Percentiles rank a stretch among this genome's conserved stretches.
phyloP scores from a whole-genome alignment of 306 rosid genomes.

The Geum urbanum region DNA sequence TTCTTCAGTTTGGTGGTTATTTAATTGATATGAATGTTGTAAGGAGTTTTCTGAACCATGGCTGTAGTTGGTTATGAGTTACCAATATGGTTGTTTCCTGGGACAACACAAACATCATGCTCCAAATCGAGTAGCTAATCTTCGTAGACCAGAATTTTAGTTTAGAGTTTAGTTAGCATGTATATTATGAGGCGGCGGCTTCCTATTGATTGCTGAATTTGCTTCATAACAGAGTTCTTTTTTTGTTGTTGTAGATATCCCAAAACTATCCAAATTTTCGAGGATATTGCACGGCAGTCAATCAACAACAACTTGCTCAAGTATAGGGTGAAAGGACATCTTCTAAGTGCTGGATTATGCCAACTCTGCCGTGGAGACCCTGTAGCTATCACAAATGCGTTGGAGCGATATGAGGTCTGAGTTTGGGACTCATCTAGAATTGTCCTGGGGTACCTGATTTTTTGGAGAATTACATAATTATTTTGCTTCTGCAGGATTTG shows the following conservation, averaged over 20 bases:
- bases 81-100: no score
- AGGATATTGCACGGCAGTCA: constrained; percentile 83
- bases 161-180: no score
- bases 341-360: constrained; percentile 95
- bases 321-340: constrained; percentile 96
- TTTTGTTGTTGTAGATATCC: constrained; percentile 53
- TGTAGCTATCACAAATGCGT: constrained; percentile 78
- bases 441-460: constrained; percentile 9
- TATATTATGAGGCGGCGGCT: neutral
- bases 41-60: neutral
- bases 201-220: neutral
- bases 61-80: no score
- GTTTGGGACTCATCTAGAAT: constrained; percentile 29
- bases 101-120: neutral
- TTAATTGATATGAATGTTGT: neutral
- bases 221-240: neutral
- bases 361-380: constrained; percentile 88
- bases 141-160: neutral
- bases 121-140: neutral
- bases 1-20: neutral
- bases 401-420: constrained; percentile 72
- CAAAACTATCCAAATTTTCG: constrained; percentile 76
- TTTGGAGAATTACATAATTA: constrained; percentile 17
- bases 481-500: constrained; percentile 60
- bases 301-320: constrained; percentile 80